A percentile compares a stretch with the other conserved stretches of the same genome.
Evolutionary conservation across 2,329 filamentous ascomycete species (phyloP).

Genomic region (Cytospora paraplurivora): DNA sequence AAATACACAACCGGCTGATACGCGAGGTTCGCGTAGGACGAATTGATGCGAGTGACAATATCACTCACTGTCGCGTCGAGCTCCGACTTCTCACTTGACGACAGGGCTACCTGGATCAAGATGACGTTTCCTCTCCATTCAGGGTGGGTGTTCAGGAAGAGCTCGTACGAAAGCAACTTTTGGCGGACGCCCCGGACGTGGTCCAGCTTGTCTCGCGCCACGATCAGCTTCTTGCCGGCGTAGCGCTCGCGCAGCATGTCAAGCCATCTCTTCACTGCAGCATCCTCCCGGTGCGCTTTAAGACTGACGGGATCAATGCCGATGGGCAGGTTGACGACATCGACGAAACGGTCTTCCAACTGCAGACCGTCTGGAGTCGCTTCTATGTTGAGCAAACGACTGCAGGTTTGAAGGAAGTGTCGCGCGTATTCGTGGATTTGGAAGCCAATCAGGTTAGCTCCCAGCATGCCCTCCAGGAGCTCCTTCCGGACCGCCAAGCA

Average conservation of each 20-base stretch:
- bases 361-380: constrained; percentile 86
- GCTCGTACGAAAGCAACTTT: constrained; percentile 87
- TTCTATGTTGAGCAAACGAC: constrained; percentile 85
- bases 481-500: constrained; percentile 86
- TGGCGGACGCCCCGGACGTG: constrained; percentile 89
- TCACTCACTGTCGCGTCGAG: constrained; percentile 87
- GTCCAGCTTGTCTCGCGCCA: constrained; percentile 92
- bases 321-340: constrained; percentile 82
- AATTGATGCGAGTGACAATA: constrained; percentile 93
- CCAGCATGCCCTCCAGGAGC: constrained; percentile 88
- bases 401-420: constrained; percentile 95
- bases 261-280: constrained; percentile 78
- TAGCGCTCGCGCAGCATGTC: constrained; percentile 80
- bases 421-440: constrained; percentile 91
- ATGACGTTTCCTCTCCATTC: constrained; percentile 87
- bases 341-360: constrained; percentile 89
- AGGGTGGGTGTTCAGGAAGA: constrained; percentile 92
- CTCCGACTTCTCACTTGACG: constrained; percentile 84
- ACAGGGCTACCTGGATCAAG: constrained; percentile 90
- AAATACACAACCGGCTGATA: constrained; percentile 93
- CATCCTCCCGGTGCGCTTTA: constrained; percentile 67
- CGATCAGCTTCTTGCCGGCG: constrained; percentile 84
- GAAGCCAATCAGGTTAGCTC: constrained; percentile 89
- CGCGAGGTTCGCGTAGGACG: constrained; percentile 83
- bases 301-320: constrained; percentile 86